A percentile compares a stretch with the other conserved stretches of the same genome.
phyloP scores from a whole-genome alignment of 305 asterid species.

The Solanum hybrid region DNA sequence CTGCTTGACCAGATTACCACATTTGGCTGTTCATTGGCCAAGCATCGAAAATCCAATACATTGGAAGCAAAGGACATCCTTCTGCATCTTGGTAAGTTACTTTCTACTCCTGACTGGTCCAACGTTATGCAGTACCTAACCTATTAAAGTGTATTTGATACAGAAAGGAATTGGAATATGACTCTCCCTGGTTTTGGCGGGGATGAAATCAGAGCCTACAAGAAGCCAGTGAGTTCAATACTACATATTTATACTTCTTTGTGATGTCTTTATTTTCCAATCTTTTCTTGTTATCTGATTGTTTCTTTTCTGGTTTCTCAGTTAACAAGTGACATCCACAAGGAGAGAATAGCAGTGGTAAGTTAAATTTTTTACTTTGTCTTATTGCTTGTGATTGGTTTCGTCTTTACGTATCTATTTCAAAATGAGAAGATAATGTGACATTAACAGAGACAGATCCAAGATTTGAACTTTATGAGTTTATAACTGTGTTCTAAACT shows the following conservation, averaged over 20 bases:
- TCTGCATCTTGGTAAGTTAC: slow-evolving; percentile 66
- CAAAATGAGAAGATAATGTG: neutral
- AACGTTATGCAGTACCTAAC: slow-evolving; percentile 11
- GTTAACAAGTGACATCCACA: slow-evolving; percentile 64
- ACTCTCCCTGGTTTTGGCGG: slow-evolving; percentile 88
- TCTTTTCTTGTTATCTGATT: neutral
- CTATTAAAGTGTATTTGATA: slow-evolving; percentile 13
- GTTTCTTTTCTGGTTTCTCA: slow-evolving; percentile 27
- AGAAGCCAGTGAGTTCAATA: slow-evolving; percentile 49
- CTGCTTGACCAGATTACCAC: slow-evolving; percentile 45
- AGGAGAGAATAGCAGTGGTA: slow-evolving; percentile 80
- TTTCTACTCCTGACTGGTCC: neutral
- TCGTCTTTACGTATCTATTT: neutral
- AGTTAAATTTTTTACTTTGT: slow-evolving; percentile 12
- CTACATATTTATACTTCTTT: neutral
- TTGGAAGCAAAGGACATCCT: slow-evolving; percentile 91
- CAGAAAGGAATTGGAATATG: slow-evolving; percentile 90
- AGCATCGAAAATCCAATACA: slow-evolving; percentile 81
- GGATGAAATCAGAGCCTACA: slow-evolving; percentile 76
- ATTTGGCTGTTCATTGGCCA: slow-evolving; percentile 84
- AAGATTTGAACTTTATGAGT: neutral
- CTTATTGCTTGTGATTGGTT: neutral
- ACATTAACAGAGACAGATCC: neutral
- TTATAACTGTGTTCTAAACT: neutral
- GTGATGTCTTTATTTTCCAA: neutral